Base-by-base conservation (phyloP, 192 early-diverging fungal genomes). In the Coemansia sp. region DNA sequence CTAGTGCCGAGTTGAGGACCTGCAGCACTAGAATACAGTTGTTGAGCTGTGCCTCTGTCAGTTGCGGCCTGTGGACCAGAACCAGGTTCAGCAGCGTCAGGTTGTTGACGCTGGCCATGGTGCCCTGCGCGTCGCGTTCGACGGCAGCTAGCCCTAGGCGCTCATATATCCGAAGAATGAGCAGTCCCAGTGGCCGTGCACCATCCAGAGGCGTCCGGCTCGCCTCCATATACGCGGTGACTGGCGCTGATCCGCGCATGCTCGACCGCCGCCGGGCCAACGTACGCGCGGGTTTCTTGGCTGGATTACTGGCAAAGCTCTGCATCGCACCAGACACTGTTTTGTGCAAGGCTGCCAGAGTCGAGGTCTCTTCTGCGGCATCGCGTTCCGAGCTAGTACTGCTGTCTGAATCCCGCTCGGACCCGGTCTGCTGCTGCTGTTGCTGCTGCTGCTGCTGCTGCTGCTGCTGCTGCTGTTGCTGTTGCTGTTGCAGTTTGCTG, bases 51-150 rank as follows among this genome's bases (percentile, higher is more conserved):
- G 66, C 34, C 59, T 97, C 96, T 13, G 64, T 67, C 56, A 91
- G 78, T 0, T 86, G 89, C 5, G 85, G 87, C 25, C 78, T 51
- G 59, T 77, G 77, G 18, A 94, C 78, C n/a, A 99, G 71, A 42
- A 97, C 63, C 13, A 94, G 59, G 54, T 97, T 99, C 18, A 99
- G 77, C 21, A 99, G 59, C 0, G 96, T 99, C 26, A 99, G 74
- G 59, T 99, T 99, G 53, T 85, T 96, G 63, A 82, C 76, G 41
- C 81, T 78, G 13, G 84, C 31, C 29, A 85, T 59, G 9, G 32
- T 47, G 18, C 57, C 51, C 0, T 53, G 54, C 4, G 51, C 39
- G 26, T 70, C 47, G 14, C 67, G 61, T 45, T 76, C 63, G 6
- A 76, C 43, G 17, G 53, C 54, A 5, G 44, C 61, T 3, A 68